Evolutionary conservation across 306 rosid genomes (phyloP).

Genomic region (Quercus engelmannii): DNA sequence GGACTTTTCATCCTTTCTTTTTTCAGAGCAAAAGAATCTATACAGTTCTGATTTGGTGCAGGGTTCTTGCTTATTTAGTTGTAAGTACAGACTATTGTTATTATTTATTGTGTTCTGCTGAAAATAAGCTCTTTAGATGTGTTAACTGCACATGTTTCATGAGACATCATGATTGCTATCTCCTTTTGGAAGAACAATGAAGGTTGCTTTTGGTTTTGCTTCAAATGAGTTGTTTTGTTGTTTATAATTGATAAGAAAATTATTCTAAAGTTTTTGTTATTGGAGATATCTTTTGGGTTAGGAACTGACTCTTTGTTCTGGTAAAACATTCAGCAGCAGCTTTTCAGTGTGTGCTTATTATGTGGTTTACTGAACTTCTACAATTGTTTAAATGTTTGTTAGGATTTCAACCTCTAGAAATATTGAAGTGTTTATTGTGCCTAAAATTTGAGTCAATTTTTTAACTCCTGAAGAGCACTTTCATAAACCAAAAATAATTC

Average conservation of each 20-base stretch:
- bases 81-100: slow-evolving; percentile 29
- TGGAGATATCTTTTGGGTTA: not conserved
- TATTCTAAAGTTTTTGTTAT: not conserved
- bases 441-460: not conserved
- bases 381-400: not conserved
- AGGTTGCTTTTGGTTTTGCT: not conserved
- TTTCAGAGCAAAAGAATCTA: slow-evolving; percentile 42
- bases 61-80: slow-evolving; percentile 47
- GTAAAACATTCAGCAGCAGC: not conserved
- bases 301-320: not conserved
- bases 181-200: not conserved
- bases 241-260: not conserved
- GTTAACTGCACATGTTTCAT: not conserved
- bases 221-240: not conserved
- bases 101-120: not conserved
- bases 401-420: not conserved
- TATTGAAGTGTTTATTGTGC: not conserved
- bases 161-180: not conserved
- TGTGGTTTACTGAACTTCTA: not conserved
- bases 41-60: slow-evolving; percentile 57
- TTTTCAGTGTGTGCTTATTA: not conserved
- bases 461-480: not conserved
- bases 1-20: slow-evolving; percentile 56
- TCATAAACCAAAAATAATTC: not conserved
- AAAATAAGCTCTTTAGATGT: not conserved